Base-by-base conservation (phyloP, 1,284 basidiomycete species). In the Agroathelia rolfsii region DNA sequence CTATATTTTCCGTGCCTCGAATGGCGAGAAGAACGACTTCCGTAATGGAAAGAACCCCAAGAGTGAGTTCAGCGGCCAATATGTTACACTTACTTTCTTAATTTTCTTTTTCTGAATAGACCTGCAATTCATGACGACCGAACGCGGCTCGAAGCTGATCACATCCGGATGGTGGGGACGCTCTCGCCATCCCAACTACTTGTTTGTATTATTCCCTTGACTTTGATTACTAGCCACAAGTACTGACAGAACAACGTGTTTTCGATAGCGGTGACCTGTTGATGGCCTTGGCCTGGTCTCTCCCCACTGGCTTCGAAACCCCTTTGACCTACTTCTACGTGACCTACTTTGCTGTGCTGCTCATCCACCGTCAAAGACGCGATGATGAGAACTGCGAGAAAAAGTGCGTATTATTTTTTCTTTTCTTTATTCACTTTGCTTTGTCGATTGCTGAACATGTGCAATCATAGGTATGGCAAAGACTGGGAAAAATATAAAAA, bases 281-380 rank as follows among this genome's bases (percentile, higher is more conserved):
- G 42, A 94, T 94, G 90, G 81, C 75, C n/a, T 58, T 87, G 36
- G 79, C 83, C 0, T 98, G 94, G 93, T 95, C 82, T 45, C 70
- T 98, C 10, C 89, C 95, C 0, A 94, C 89, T 1, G 90, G 87
- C 6, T 92, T 96, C 58, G 62, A 72, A 29, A 90, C 89, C 0
- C 93, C 93, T 5, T 70, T 98, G 51, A 92, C 94, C 3, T 99
- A 98, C 64, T 98, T 94, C 63, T 98, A 98, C 55, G 72, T 89
- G 25, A 56, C 67, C 41, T 93, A 93, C 64, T 98, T 99, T 51
- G 68, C 75, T 5, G 74, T 95, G 13, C 74, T 99, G 17, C 78
- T 99, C 38, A 66, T 92, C 16, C 95, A 98, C 58, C 69, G 95
- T 36, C 89, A 96, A 59, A 64, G 64, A 39, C 72, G 95, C 24